Conservation (phyloP, 192 early-diverging fungal genomes). For the Coemansia sp. region DNA sequence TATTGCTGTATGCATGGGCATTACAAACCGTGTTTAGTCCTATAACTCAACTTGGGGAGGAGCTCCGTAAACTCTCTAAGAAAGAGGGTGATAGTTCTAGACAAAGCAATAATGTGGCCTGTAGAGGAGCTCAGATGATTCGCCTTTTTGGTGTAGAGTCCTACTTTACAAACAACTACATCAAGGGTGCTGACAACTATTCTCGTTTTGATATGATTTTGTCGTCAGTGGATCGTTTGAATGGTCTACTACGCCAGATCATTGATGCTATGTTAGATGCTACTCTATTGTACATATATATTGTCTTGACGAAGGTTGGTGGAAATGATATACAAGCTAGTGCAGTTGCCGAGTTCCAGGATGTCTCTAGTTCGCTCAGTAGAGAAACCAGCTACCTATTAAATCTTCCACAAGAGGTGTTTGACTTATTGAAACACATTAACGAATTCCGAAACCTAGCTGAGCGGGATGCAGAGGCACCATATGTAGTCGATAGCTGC, state of each 20-base stretch:
- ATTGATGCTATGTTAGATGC: neutral
- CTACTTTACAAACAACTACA: neutral
- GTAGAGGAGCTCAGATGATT: neutral
- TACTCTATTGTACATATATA: neutral
- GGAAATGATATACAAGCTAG: neutral
- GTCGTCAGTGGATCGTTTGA: neutral
- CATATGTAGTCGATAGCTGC: neutral
- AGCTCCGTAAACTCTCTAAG: neutral
- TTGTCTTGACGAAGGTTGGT: neutral
- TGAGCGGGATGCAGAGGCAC: slow-evolving; percentile 8
- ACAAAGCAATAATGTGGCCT: neutral
- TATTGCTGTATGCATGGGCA: neutral
- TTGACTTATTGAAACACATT: neutral
- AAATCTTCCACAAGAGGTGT: neutral
- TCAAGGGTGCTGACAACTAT: neutral
- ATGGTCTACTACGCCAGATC: neutral
- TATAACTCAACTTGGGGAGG: no score
- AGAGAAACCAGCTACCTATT: no score
- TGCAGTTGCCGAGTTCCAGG: neutral
- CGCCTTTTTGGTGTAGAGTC: neutral
- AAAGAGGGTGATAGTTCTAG: neutral
- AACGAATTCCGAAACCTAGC: neutral
- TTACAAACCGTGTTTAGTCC: no score
- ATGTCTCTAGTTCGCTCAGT: neutral
- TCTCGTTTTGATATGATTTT: neutral